Evolutionary conservation across 2,329 filamentous ascomycete genomes (phyloP), one percentile per base, ranked within the genome.

Genomic region (Purpureocillium takamizusanense): DNA sequence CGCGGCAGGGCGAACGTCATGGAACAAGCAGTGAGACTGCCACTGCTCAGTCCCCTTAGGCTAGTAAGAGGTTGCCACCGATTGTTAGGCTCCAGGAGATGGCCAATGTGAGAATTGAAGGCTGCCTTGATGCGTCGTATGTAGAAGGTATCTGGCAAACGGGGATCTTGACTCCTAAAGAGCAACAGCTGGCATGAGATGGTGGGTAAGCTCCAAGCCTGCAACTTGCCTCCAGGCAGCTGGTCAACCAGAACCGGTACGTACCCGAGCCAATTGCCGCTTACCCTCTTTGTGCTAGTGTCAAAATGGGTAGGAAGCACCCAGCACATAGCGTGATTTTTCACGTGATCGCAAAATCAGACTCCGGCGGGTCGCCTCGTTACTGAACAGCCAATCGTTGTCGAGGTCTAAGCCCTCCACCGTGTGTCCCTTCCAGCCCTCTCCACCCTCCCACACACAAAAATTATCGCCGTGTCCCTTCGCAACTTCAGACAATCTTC

Each of bases 381-480:
- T 7, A 6, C 0, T n/a, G 0, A 2, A 37, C 34, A 43, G 37
- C 61, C 60, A 62, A 62, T 63, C 54, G 55, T 45, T 50, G 49
- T 42, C 42, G 48, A 49, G 55, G 50, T 45, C 50, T 45, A 60
- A 63, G 59, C 61, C 61, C 60, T 63, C 49, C 55, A 50, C 42
- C 36, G 48, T 44, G 37, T 51, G 45, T 44, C 47, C 53, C 45
- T 43, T 45, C 50, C 52, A 61, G 57, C 60, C 60, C 60, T 63
- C 57, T 44, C 57, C 59, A 62, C 57, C 53, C 42, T 49, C 47
- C n/a, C 61, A 51, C 61, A 60, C 60, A 63, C 60, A 64, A 64
- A 65, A 62, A 58, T 57, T 56, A 59, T 60, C 56, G 53, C 51
- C 51, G 53, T 49, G 49, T 51, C 51, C 54, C 50, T 41, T 61